These are phyloP conservation scores for Cicer pinnatifidum DNA, from an alignment of 306 rosid genomes.

Conservation along the genomic window DNA sequence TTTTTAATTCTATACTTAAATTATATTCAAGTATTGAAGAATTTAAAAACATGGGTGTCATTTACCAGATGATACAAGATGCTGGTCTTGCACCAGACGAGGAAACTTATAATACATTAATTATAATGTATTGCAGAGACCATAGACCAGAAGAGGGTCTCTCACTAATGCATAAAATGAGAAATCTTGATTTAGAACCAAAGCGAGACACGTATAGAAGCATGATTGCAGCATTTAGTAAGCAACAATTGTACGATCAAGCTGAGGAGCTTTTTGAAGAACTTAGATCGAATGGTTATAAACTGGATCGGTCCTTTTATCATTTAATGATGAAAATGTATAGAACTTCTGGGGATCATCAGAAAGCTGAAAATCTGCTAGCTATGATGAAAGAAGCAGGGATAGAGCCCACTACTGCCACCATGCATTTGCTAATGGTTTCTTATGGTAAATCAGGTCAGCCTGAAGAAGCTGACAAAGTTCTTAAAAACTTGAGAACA, in stretches of 20 bases:
- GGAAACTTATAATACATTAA: slow-evolving; percentile 77
- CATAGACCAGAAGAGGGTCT: slow-evolving; percentile 87
- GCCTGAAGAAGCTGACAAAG: slow-evolving; percentile 88
- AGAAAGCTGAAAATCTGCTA: slow-evolving; percentile 77
- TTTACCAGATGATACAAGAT: slow-evolving; percentile 70
- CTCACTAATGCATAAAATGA: slow-evolving; percentile 82
- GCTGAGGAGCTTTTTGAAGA: slow-evolving; percentile 95
- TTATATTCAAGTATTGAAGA: slow-evolving; percentile 73
- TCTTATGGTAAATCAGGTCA: slow-evolving; percentile 89
- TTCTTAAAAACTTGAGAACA: slow-evolving; percentile 73
- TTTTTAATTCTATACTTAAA: slow-evolving; percentile 74
- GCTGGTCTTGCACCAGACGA: slow-evolving; percentile 73
- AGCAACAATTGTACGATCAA: slow-evolving; percentile 64
- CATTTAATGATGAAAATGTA: slow-evolving; percentile 89
- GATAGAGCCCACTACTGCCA: slow-evolving; percentile 80
- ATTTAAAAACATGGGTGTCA: slow-evolving; percentile 62
- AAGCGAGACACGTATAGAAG: slow-evolving; percentile 86
- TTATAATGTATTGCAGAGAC: slow-evolving; percentile 88
- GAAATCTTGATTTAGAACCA: slow-evolving; percentile 72
- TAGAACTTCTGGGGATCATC: slow-evolving; percentile 79
- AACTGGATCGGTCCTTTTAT: slow-evolving; percentile 84
- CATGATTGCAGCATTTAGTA: slow-evolving; percentile 83
- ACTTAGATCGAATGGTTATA: slow-evolving; percentile 67
- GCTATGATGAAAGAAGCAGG: slow-evolving; percentile 83
- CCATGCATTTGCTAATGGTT: slow-evolving; percentile 95